Evolutionary conservation across 2,329 filamentous ascomycete genomes (phyloP).

Genomic region (Tolypocladium endophyticum): DNA sequence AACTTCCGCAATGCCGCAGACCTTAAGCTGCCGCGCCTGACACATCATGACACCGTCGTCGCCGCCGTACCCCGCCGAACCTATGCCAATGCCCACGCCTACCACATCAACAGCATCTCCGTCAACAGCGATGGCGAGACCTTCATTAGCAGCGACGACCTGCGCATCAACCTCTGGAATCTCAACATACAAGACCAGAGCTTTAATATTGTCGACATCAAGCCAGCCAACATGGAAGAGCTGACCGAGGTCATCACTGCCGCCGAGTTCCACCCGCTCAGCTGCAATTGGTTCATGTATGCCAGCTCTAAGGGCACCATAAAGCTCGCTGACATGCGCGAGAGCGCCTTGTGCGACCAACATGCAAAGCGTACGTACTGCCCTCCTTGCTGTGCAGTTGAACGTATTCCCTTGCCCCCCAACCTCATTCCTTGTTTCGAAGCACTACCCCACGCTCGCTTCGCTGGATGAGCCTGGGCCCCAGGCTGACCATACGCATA

Average conservation of each 20-base stretch:
- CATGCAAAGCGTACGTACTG: slow-evolving; percentile 70
- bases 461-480: background rate
- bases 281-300: slow-evolving; percentile 99
- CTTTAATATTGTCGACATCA: slow-evolving; percentile 99
- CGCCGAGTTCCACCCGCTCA: slow-evolving; percentile 90
- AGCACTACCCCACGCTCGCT: background rate
- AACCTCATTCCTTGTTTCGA: background rate
- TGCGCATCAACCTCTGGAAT: slow-evolving; percentile 98
- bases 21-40: slow-evolving; percentile 88
- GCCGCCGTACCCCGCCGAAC: slow-evolving; percentile 91
- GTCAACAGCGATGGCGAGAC: slow-evolving; percentile 99
- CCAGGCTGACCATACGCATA: slow-evolving; percentile 28
- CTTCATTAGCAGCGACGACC: slow-evolving; percentile 96
- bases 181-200: slow-evolving; percentile 98
- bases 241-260: slow-evolving; percentile 97
- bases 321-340: slow-evolving; percentile 96
- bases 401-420: background rate
- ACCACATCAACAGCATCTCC: slow-evolving; percentile 99
- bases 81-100: slow-evolving; percentile 96
- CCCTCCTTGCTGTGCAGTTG: background rate
- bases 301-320: slow-evolving; percentile 98
- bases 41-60: slow-evolving; percentile 96
- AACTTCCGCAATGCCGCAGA: slow-evolving; percentile 73
- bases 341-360: slow-evolving; percentile 90
- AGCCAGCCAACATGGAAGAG: slow-evolving; percentile 99